A percentile compares a stretch with the other conserved stretches of the same genome.
These are phyloP conservation scores for Penicillium sp. DNA, from an alignment of 2,329 filamentous ascomycete species.

Conservation along the genomic window DNA sequence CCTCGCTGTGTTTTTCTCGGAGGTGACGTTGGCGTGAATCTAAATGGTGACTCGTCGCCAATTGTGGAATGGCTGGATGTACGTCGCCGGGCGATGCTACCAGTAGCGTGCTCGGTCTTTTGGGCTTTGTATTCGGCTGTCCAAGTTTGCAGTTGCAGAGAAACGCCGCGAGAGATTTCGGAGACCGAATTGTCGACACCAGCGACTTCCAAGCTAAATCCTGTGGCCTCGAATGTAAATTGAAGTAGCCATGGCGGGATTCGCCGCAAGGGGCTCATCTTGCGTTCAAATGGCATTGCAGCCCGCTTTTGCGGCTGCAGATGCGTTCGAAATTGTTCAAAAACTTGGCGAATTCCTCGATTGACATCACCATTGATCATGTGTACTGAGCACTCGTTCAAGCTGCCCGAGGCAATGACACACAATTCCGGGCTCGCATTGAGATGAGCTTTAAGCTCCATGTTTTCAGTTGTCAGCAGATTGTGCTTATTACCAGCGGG, in stretches of 20 bases:
- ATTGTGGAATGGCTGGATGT: slow-evolving; percentile 69
- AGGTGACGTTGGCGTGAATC: slow-evolving; percentile 51
- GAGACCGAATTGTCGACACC: slow-evolving; percentile 84
- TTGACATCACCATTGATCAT: slow-evolving; percentile 91
- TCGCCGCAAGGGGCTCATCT: slow-evolving; percentile 70
- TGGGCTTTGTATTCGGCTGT: slow-evolving; percentile 85
- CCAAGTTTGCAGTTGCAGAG: slow-evolving; percentile 83
- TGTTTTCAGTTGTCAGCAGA: slow-evolving; percentile 78
- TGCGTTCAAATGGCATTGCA: slow-evolving; percentile 48
- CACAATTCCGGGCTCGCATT: slow-evolving; percentile 82
- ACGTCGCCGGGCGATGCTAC: slow-evolving; percentile 59
- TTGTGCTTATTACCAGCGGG: slow-evolving; percentile 79
- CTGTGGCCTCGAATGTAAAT: slow-evolving; percentile 78
- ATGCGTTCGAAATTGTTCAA: slow-evolving; percentile 74
- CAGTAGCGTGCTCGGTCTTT: slow-evolving; percentile 58
- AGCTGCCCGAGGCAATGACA: slow-evolving; percentile 72
- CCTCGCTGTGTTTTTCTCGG: slow-evolving; percentile 40
- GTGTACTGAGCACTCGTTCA: slow-evolving; percentile 85
- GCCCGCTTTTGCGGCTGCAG: slow-evolving; percentile 62
- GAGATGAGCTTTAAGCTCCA: slow-evolving; percentile 82
- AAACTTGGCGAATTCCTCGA: slow-evolving; percentile 86
- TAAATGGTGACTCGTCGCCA: slow-evolving; percentile 61
- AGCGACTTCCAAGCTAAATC: slow-evolving; percentile 87
- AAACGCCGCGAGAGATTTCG: slow-evolving; percentile 74
- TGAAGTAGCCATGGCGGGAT: slow-evolving; percentile 82